Percentiles rank a stretch among this genome's conserved stretches.
Evolutionary conservation across 352 stramenopile species (phyloP).

Genomic region (Pythium grandisporangium): DNA sequence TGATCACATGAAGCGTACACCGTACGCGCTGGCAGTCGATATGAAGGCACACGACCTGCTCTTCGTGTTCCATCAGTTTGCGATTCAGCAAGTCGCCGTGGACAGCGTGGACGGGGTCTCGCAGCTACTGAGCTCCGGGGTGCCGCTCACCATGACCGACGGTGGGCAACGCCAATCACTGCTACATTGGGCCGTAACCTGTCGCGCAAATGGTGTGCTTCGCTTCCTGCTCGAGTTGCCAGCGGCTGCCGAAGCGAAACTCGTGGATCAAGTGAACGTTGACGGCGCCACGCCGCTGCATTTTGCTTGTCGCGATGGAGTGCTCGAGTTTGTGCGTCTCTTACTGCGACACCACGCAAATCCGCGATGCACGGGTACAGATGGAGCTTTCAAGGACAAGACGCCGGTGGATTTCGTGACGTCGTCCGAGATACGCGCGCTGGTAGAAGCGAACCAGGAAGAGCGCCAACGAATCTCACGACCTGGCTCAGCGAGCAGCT

Average conservation of each 20-base stretch:
- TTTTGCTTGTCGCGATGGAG: slow-evolving; percentile 46
- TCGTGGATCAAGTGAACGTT: slow-evolving; percentile 46
- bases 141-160: slow-evolving; percentile 45
- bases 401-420: slow-evolving; percentile 45
- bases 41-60: slow-evolving; percentile 49
- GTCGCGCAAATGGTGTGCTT: slow-evolving; percentile 49
- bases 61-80: slow-evolving; percentile 80
- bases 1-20: slow-evolving; percentile 18
- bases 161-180: slow-evolving; percentile 40
- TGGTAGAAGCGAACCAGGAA: slow-evolving; percentile 15
- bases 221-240: slow-evolving; percentile 28
- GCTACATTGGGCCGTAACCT: slow-evolving; percentile 74
- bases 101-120: slow-evolving; percentile 46
- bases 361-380: slow-evolving; percentile 24
- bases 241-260: slow-evolving; percentile 19
- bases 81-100: slow-evolving; percentile 74
- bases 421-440: slow-evolving; percentile 24
- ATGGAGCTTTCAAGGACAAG: slow-evolving; percentile 46
- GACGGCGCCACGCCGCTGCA: slow-evolving; percentile 76
- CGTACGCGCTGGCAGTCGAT: slow-evolving; percentile 58
- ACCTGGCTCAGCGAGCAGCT: neutral
- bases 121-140: slow-evolving; percentile 49
- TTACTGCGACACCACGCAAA: slow-evolving; percentile 40
- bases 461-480: too few relatives aligned
- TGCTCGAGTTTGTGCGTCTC: slow-evolving; percentile 41